phyloP scores from a whole-genome alignment of 2,329 filamentous ascomycete species.

The Ophiocordyceps australis region DNA sequence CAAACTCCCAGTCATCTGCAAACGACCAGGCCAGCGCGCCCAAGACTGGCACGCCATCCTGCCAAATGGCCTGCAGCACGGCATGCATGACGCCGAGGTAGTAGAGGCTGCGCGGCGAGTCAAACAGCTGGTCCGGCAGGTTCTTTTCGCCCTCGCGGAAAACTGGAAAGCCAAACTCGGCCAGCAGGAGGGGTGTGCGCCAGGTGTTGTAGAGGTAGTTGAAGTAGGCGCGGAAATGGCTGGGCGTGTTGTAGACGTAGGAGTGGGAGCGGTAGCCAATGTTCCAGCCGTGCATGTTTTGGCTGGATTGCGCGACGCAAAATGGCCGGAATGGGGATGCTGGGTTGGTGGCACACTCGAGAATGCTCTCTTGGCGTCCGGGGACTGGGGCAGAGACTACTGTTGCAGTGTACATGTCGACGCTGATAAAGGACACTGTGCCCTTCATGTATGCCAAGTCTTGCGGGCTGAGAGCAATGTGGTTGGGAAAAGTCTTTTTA shows the following conservation, averaged over 20 bases:
- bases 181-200: slow-evolving; percentile 24
- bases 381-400: slow-evolving; percentile 26
- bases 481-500: slow-evolving; percentile 22
- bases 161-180: slow-evolving; percentile 40
- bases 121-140: slow-evolving; percentile 30
- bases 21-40: slow-evolving; percentile 35
- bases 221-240: slow-evolving; percentile 35
- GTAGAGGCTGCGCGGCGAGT: slow-evolving; percentile 33
- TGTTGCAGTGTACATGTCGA: slow-evolving; percentile 39
- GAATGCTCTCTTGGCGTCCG: slow-evolving; percentile 11
- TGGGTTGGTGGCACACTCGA: too few species aligned
- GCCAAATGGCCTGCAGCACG: slow-evolving; percentile 33
- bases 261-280: slow-evolving; percentile 36
- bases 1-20: slow-evolving; percentile 37
- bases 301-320: slow-evolving; percentile 29
- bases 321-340: slow-evolving; percentile 15
- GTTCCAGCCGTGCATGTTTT: slow-evolving; percentile 33
- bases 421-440: slow-evolving; percentile 34
- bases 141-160: slow-evolving; percentile 23
- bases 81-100: slow-evolving; percentile 35
- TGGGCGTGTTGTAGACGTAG: slow-evolving; percentile 40
- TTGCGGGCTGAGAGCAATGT: slow-evolving; percentile 24
- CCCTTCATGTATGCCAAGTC: slow-evolving; percentile 29
- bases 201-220: slow-evolving; percentile 43
- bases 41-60: slow-evolving; percentile 34